A percentile compares a stretch with the other conserved stretches of the same genome.
phyloP scores from a whole-genome alignment of 305 asterid genomes.

The Striga hermonthica region DNA sequence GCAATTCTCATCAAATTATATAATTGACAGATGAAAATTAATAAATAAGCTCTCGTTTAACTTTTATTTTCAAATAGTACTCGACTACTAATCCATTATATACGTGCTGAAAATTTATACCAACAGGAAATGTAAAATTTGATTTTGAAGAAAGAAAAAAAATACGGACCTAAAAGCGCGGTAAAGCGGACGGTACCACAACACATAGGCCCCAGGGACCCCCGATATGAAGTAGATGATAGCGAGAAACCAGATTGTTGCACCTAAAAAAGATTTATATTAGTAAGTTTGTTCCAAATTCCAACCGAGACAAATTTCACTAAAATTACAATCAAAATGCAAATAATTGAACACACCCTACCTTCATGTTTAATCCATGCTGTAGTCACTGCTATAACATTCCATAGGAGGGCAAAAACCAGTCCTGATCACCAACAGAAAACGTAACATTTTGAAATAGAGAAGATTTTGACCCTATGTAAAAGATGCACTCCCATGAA shows the following conservation, averaged over 20 bases:
- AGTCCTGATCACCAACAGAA: slow-evolving; percentile 62
- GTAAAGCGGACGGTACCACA: slow-evolving; percentile 98
- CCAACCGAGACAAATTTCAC: not conserved
- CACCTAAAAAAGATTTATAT: slow-evolving; percentile 40
- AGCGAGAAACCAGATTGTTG: slow-evolving; percentile 93
- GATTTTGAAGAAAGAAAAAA: slow-evolving; percentile 31
- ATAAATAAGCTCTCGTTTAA: no score
- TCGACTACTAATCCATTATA: no score
- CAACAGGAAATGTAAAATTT: not conserved
- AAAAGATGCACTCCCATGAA: slow-evolving; percentile 13
- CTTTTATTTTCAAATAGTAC: no score
- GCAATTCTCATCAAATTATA: slow-evolving; percentile 18
- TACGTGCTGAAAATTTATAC: no score
- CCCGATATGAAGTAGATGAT: slow-evolving; percentile 87
- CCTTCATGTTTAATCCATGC: slow-evolving; percentile 98
- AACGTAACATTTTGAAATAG: slow-evolving; percentile 7
- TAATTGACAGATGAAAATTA: not conserved
- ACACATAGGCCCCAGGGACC: slow-evolving; percentile 87
- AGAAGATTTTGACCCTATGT: not conserved
- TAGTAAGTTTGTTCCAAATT: slow-evolving; percentile 24
- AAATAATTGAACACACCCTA: slow-evolving; percentile 29
- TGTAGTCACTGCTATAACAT: slow-evolving; percentile 79
- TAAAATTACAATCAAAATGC: slow-evolving; percentile 9
- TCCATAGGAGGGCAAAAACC: slow-evolving; percentile 74
- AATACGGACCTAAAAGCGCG: slow-evolving; percentile 72